Conservation (phyloP, 2,329 filamentous ascomycete species). For the Aspergillus tubingensis region DNA sequence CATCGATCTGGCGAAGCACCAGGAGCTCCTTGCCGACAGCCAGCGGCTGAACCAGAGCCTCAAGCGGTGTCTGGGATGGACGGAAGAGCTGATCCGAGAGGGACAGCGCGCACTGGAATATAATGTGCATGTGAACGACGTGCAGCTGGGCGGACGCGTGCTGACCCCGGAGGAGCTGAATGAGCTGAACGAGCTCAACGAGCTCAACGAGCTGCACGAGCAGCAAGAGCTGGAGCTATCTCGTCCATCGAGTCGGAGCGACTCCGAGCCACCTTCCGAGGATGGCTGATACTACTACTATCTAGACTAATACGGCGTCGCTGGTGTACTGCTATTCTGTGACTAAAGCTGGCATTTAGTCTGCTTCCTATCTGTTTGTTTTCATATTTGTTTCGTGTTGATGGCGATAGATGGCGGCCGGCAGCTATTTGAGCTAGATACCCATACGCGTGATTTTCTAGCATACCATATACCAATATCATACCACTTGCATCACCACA, state of each 20-base stretch:
- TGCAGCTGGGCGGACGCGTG: constrained; percentile 79
- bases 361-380: neutral
- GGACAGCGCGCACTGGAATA: constrained; percentile 86
- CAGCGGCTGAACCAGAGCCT: constrained; percentile 96
- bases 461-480: neutral
- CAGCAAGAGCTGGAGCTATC: constrained; percentile 28
- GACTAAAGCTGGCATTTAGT: constrained; percentile 9
- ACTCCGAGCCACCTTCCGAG: neutral
- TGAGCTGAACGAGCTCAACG: constrained; percentile 47
- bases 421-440: neutral
- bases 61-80: constrained; percentile 84
- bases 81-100: constrained; percentile 86
- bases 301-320: neutral
- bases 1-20: constrained; percentile 83
- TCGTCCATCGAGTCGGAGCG: constrained; percentile 36
- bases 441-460: neutral
- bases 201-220: constrained; percentile 21
- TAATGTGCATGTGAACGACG: constrained; percentile 73
- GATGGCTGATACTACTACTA: neutral
- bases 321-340: neutral
- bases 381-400: neutral
- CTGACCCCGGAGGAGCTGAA: constrained; percentile 66
- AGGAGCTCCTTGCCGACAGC: constrained; percentile 82
- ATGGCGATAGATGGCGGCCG: neutral
- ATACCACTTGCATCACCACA: neutral